Evolutionary conservation across 257 asterid species (phyloP).

Genomic region (Verbena officinalis): DNA sequence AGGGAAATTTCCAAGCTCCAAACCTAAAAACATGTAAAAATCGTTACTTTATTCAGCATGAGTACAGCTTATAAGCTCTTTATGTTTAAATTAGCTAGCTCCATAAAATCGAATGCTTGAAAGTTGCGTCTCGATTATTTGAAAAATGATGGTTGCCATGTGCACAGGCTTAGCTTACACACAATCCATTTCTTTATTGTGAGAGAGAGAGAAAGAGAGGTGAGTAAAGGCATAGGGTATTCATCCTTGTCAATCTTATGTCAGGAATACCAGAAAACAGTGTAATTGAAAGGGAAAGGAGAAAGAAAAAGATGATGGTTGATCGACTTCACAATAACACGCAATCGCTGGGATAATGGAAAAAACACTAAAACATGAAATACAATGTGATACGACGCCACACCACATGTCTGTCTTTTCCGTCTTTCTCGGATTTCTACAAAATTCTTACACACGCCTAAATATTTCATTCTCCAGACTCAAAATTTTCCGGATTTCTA

Average conservation of each 20-base stretch:
- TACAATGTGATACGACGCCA: conserved; percentile 9
- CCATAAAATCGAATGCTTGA: conserved; percentile 1
- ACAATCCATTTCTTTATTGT: background rate
- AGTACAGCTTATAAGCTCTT: background rate
- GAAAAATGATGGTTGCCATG: conserved; percentile 12
- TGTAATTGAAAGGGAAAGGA: conserved; percentile 25
- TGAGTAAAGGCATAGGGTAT: conserved; percentile 34
- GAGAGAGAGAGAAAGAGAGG: conserved; percentile 19
- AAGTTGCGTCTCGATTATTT: background rate
- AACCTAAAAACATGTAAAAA: conserved; percentile 47
- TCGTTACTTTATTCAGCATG: background rate
- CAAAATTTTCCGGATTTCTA: background rate
- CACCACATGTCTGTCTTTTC: background rate
- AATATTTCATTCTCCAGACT: conserved; percentile 4
- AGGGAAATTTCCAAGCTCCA: conserved; percentile 84
- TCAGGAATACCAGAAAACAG: conserved; percentile 56
- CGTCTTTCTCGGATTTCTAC: conserved; percentile 15
- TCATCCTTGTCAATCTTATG: conserved; percentile 42
- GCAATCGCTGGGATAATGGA: conserved; percentile 31
- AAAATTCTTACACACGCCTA: conserved; percentile 12
- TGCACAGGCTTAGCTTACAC: conserved; percentile 1
- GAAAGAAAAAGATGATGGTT: conserved; percentile 35
- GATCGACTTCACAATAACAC: conserved; percentile 29
- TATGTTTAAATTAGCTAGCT: background rate
- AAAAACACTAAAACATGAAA: conserved; percentile 14